Evolutionary conservation across 169 alveolate species (phyloP).

Genomic region (Plasmodium vivax): DNA sequence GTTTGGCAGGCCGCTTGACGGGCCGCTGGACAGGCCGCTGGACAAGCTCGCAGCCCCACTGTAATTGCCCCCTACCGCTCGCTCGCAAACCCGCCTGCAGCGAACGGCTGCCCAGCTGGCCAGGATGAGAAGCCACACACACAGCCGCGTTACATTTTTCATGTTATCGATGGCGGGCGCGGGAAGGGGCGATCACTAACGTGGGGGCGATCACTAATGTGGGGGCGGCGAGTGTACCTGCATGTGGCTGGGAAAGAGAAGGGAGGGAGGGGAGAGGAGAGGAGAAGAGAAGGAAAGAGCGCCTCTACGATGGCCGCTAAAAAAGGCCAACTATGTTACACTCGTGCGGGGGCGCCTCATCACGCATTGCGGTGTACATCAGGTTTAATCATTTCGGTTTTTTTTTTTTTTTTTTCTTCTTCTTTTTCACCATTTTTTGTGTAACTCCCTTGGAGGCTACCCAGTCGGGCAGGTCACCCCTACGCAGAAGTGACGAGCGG

Average conservation of each 20-base stretch:
- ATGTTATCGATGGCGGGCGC: conserved; percentile 2
- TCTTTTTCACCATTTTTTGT: background rate
- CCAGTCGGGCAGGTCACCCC: background rate
- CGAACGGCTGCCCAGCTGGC: background rate
- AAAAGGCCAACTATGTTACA: background rate
- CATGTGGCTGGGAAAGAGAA: background rate
- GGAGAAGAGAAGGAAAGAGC: background rate
- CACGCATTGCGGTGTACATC: background rate
- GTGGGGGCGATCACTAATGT: too few species aligned
- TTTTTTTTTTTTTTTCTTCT: background rate
- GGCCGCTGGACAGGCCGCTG: background rate
- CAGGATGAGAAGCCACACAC: background rate
- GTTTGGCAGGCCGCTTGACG: background rate
- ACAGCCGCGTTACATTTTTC: conserved; percentile 52
- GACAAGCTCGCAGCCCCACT: background rate
- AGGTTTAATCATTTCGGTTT: background rate
- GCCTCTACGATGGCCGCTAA: background rate
- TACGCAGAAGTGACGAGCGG: background rate
- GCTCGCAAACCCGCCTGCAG: background rate
- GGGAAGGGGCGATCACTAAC: background rate
- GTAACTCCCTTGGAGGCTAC: background rate
- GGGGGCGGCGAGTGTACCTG: background rate
- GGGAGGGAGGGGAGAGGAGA: background rate
- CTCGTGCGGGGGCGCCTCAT: background rate
- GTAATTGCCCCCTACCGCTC: background rate